Base-by-base conservation (phyloP, 2,329 filamentous ascomycete species). In the Monosporascus sp. region DNA sequence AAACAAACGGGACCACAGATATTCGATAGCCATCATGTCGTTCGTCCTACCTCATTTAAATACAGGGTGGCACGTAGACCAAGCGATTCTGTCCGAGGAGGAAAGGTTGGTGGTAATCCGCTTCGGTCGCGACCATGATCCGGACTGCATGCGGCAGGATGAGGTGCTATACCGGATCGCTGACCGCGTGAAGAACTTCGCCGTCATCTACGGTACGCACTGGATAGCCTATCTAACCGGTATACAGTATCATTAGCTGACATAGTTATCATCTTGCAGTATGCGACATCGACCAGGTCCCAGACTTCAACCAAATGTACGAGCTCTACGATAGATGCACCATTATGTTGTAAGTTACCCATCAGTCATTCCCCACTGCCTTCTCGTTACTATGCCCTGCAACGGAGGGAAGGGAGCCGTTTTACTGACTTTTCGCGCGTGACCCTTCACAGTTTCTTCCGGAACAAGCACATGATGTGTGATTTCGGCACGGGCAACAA, bases 391-490 rank as follows among this genome's bases (percentile, higher is more conserved):
- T 31, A 4, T 31, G 27, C 14, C 31, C 31, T 1, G 9, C 31
- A 14, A 14, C 4, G 31, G 31, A 35, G 9, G 31, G 31, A 35
- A 35, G 31, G 9, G 31, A 35, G 11, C 31, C 31, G 26, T 51
- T 41, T 26, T 24, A 48, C 51, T 27, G 49, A 50, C 19, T 19
- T 20, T 24, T 59, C 63, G 79, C 11, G 31, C 31, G 31, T 9
- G 31, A 35, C 31, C 11, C 9, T 35, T 14, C 31, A 1, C 31
- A 35, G 31, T 78, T 96, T 96, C 80, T 96, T 92, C 78, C 85
- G 93, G 57, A 99, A 99, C 71, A 99, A 99, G 72, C 91, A 97
- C 74, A 97, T 97, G 85, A 96, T 95, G 89, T 91, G 89, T 71
- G 93, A 97, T 82, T 91, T 97, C 63, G 93, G 93, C 47, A 99